A percentile compares a stretch with the other conserved stretches of the same genome.
These are phyloP conservation scores for Blastobotrys capitulatus DNA, from an alignment of 1,139 yeast genomes.

Conservation along the genomic window DNA sequence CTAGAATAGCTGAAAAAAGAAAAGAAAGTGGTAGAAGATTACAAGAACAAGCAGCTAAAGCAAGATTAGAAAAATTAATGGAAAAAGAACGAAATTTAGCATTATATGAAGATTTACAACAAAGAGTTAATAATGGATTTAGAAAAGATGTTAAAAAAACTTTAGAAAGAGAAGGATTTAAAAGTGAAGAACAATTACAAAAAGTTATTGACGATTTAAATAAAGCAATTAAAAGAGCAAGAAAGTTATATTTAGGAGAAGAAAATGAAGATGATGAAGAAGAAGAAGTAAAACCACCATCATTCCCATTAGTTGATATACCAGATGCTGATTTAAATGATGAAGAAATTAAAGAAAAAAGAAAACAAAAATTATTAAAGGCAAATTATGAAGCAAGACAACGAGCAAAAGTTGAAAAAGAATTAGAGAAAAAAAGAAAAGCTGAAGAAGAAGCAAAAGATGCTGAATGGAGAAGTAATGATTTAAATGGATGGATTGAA, in stretches of 20 bases:
- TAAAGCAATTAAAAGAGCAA: slow-evolving; percentile 60
- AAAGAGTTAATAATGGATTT: slow-evolving; percentile 44
- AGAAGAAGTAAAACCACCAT: slow-evolving; percentile 48
- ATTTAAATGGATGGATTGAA: slow-evolving; percentile 74
- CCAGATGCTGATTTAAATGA: slow-evolving; percentile 76
- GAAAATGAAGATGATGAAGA: slow-evolving; percentile 35
- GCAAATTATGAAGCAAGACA: slow-evolving; percentile 87
- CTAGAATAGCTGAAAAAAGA: slow-evolving; percentile 70
- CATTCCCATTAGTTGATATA: slow-evolving; percentile 74
- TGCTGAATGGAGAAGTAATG: slow-evolving; percentile 68
- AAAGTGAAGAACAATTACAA: slow-evolving; percentile 62
- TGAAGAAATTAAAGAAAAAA: slow-evolving; percentile 79
- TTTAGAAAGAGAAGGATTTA: slow-evolving; percentile 71
- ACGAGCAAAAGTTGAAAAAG: slow-evolving; percentile 76
- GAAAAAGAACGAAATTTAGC: slow-evolving; percentile 79
- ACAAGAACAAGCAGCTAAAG: slow-evolving; percentile 89
- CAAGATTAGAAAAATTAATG: slow-evolving; percentile 69
- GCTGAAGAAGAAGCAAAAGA: slow-evolving; percentile 49
- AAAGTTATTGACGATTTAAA: slow-evolving; percentile 65
- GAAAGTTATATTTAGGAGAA: slow-evolving; percentile 60
- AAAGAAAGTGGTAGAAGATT: slow-evolving; percentile 81
- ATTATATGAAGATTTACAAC: slow-evolving; percentile 57
- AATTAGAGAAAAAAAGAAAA: slow-evolving; percentile 46
- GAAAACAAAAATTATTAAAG: slow-evolving; percentile 74
- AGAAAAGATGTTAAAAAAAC: slow-evolving; percentile 44